phyloP scores from a whole-genome alignment of 2,329 filamentous ascomycete species.

The Fusarium miscanthi region DNA sequence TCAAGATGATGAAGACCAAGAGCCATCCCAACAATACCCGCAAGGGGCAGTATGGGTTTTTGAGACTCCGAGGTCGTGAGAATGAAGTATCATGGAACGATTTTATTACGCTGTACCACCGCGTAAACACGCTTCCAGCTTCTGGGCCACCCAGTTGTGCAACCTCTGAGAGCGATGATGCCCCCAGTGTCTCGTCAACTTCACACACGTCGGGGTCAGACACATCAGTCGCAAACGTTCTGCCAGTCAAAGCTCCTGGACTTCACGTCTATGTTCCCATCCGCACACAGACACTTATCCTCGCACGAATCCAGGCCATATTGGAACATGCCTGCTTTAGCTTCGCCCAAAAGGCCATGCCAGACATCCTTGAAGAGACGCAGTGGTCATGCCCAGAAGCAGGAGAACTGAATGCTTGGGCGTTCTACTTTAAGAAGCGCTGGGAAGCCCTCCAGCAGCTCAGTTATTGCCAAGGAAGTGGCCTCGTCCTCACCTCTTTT shows the following conservation, averaged over 20 bases:
- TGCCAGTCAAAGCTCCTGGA: background rate
- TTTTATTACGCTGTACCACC: background rate
- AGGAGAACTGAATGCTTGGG: conserved; percentile 18
- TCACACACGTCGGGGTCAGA: background rate
- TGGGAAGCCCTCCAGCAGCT: background rate
- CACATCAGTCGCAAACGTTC: background rate
- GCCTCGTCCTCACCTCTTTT: background rate
- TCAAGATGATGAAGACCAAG: background rate
- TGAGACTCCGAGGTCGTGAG: no score
- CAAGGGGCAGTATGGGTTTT: background rate
- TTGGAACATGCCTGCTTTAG: conserved; percentile 11
- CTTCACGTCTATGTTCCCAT: background rate
- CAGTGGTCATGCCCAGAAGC: conserved; percentile 6
- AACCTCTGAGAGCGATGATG: background rate
- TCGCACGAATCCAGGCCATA: background rate
- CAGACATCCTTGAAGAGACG: background rate
- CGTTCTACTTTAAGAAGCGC: background rate
- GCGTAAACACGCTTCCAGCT: background rate
- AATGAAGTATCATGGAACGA: background rate
- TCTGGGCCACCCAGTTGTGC: background rate
- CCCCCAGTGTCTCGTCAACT: background rate
- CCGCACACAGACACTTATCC: background rate
- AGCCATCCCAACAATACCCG: background rate
- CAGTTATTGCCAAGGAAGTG: background rate
- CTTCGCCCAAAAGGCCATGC: conserved; percentile 2